These are phyloP conservation scores for Tuber magnatum DNA, from an alignment of 495 filamentous ascomycete genomes.

Conservation along the genomic window DNA sequence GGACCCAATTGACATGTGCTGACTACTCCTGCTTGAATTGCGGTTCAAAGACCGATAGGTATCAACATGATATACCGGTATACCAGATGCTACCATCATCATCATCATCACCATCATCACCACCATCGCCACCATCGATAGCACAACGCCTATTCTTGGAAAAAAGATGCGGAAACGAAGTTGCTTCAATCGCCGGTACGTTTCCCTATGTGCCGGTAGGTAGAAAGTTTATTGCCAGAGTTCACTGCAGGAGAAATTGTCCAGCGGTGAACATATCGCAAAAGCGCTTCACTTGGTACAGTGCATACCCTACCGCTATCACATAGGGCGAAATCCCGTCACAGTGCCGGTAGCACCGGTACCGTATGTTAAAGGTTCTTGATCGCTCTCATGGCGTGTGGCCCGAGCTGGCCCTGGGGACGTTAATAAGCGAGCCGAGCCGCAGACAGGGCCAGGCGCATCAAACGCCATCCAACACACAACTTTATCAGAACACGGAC, in stretches of 20 bases:
- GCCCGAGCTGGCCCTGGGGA: not conserved
- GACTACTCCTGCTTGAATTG: not conserved
- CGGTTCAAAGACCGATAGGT: not conserved
- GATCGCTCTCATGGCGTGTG: not conserved
- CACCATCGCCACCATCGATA: not conserved
- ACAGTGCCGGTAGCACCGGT: not conserved
- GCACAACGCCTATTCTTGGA: not conserved
- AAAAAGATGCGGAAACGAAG: not conserved
- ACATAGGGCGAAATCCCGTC: not conserved
- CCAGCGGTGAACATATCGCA: not conserved
- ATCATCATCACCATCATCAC: not conserved
- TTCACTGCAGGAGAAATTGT: not conserved
- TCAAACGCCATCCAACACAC: not conserved
- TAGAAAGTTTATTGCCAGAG: not conserved
- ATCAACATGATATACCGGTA: not conserved
- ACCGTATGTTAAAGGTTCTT: not conserved
- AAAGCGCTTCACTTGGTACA: too few species aligned
- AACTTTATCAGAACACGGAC: not conserved
- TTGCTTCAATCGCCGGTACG: not conserved
- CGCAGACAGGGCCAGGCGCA: not conserved
- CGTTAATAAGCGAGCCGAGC: not conserved
- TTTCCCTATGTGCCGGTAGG: not conserved
- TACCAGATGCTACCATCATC: not conserved
- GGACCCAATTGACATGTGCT: not conserved
- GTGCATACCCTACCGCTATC: not conserved